These are phyloP conservation scores for Symbiodinium natans DNA, from an alignment of 73 alveolate genomes.

Conservation along the genomic window DNA sequence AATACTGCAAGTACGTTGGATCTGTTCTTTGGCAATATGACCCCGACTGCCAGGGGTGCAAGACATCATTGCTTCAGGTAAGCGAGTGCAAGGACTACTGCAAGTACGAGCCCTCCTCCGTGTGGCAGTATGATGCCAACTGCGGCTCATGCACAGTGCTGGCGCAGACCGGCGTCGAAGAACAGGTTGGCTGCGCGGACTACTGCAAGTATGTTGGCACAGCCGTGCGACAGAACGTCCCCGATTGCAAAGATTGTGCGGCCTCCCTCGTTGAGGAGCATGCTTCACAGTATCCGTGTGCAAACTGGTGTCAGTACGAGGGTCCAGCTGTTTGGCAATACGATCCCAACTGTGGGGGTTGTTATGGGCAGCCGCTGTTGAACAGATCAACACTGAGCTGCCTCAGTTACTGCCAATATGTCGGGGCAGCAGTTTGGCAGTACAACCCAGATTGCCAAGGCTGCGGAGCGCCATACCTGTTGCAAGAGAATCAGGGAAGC, in stretches of 20 bases:
- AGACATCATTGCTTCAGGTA: not conserved
- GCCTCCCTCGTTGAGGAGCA: constrained; percentile 31
- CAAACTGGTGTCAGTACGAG: constrained; percentile 83
- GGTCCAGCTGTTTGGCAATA: constrained; percentile 87
- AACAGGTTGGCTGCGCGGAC: not conserved
- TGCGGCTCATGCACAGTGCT: constrained; percentile 53
- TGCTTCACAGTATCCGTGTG: constrained; percentile 33
- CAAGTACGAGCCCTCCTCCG: constrained; percentile 62
- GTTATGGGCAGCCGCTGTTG: not conserved
- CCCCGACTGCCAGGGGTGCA: constrained; percentile 60
- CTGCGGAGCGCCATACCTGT: constrained; percentile 9
- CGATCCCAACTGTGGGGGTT: constrained; percentile 62
- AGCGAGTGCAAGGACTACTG: constrained; percentile 49
- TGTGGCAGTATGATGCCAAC: constrained; percentile 74
- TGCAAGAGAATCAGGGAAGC: not conserved
- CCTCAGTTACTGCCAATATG: constrained; percentile 5
- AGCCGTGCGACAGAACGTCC: not conserved
- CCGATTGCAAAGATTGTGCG: constrained; percentile 42
- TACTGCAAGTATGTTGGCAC: constrained; percentile 70
- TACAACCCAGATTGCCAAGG: constrained; percentile 26
- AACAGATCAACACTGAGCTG: constrained; percentile 10
- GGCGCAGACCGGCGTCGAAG: not conserved
- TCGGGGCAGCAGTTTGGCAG: constrained; percentile 31
- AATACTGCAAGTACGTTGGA: constrained; percentile 78
- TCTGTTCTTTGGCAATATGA: constrained; percentile 59